These are phyloP conservation scores for Ceratocystis destructans DNA, from an alignment of 2,329 filamentous ascomycete species.

Conservation along the genomic window DNA sequence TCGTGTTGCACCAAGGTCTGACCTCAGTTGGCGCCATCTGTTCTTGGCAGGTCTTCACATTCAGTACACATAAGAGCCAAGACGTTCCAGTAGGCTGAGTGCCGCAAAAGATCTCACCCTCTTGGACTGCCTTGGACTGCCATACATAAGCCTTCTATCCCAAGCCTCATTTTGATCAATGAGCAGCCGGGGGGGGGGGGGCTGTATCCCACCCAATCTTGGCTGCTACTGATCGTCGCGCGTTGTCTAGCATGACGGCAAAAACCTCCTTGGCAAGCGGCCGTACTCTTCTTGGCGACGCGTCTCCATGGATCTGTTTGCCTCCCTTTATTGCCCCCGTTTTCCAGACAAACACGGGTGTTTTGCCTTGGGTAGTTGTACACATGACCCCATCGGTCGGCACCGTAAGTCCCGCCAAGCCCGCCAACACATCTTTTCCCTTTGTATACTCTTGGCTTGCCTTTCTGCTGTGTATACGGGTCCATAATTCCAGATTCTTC, in stretches of 20 bases:
- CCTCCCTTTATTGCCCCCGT: background rate
- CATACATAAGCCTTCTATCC: too few species aligned
- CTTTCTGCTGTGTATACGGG: background rate
- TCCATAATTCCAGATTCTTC: background rate
- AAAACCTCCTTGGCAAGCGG: background rate
- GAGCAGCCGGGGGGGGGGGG: background rate
- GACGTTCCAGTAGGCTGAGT: background rate
- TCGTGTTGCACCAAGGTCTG: background rate
- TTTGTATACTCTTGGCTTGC: background rate
- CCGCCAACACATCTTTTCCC: background rate
- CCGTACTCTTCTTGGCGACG: background rate
- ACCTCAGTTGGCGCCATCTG: background rate
- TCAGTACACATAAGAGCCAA: background rate
- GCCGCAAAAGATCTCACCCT: background rate
- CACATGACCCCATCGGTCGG: background rate
- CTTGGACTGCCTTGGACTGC: background rate
- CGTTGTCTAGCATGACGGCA: background rate
- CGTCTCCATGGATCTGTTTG: background rate
- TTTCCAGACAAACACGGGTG: background rate
- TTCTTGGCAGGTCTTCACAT: constrained; percentile 3
- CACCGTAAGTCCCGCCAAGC: background rate
- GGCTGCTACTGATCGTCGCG: background rate
- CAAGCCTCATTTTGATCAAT: too few species aligned
- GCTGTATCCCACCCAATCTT: background rate
- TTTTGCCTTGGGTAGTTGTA: background rate